Conservation (phyloP, 305 asterid species). For the Nicotiana rustica region DNA sequence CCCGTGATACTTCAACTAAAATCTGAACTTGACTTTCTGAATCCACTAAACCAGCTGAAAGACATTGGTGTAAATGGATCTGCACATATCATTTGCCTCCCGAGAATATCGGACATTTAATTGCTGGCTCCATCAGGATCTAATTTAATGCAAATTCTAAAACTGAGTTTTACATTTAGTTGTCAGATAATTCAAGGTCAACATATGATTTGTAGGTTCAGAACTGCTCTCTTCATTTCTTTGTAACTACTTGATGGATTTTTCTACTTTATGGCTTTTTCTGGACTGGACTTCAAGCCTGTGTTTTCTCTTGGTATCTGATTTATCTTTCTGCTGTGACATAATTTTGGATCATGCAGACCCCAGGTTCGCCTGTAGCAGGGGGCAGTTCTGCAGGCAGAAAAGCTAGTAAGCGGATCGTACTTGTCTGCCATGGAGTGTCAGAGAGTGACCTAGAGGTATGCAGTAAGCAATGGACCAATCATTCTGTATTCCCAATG, state of each 20-base stretch:
- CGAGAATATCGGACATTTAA: not conserved
- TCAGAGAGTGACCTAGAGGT: slow-evolving; percentile 61
- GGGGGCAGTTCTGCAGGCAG: slow-evolving; percentile 72
- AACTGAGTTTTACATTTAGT: not conserved
- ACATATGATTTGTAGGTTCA: slow-evolving; percentile 4
- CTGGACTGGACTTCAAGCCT: slow-evolving; percentile 40
- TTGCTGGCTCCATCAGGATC: not conserved
- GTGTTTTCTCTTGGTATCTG: slow-evolving; percentile 52
- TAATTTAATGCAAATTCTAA: not conserved
- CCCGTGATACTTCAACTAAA: not conserved
- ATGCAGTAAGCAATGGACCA: slow-evolving; percentile 33
- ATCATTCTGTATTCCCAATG: not conserved
- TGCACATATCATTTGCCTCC: not conserved
- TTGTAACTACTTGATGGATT: not conserved
- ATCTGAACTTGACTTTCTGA: not conserved
- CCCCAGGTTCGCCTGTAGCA: slow-evolving; percentile 85
- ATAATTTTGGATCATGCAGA: slow-evolving; percentile 66
- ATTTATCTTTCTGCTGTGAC: slow-evolving; percentile 56
- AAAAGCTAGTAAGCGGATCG: slow-evolving; percentile 66
- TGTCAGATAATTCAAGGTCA: slow-evolving; percentile 2
- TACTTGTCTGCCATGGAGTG: slow-evolving; percentile 75
- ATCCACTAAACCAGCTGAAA: not conserved
- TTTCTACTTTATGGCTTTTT: slow-evolving; percentile 39
- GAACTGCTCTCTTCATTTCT: not conserved
- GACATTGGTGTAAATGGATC: not conserved